phyloP scores from a whole-genome alignment of 2,329 filamentous ascomycete genomes.

The Pyrenophora seminiperda region DNA sequence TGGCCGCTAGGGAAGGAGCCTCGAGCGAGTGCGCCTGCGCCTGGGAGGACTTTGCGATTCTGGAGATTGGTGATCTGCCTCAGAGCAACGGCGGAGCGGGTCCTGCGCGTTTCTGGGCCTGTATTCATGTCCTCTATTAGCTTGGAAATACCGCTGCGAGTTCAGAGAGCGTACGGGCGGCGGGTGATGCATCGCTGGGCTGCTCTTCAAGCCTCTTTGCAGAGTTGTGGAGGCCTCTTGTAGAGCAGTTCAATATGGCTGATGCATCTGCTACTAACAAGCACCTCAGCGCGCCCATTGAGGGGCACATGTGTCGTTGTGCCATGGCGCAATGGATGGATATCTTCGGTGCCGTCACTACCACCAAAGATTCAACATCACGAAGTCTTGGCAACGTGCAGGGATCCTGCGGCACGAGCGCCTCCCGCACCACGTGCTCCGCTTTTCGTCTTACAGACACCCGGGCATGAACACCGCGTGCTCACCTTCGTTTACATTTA shows the following conservation, averaged over 20 bases:
- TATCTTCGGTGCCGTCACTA: constrained; percentile 12
- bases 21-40: constrained; percentile 21
- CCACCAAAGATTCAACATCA: constrained; percentile 36
- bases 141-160: not conserved
- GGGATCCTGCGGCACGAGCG: constrained; percentile 17
- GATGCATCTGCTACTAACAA: constrained; percentile 27
- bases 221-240: constrained; percentile 36
- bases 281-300: constrained; percentile 38
- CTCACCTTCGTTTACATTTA: not conserved
- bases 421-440: constrained; percentile 19
- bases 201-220: constrained; percentile 32
- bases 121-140: constrained; percentile 13
- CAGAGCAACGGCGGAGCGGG: constrained; percentile 33
- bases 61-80: constrained; percentile 34
- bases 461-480: not conserved
- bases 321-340: constrained; percentile 40
- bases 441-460: constrained; percentile 2
- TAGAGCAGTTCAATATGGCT: constrained; percentile 22
- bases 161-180: constrained; percentile 10
- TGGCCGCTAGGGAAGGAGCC: constrained; percentile 32
- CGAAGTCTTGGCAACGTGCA: constrained; percentile 35
- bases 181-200: constrained; percentile 23
- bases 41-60: constrained; percentile 22
- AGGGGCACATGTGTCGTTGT: constrained; percentile 43
- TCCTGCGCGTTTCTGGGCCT: constrained; percentile 29